Conservation (phyloP, 768 basidiomycete species). For the Suillus discolor region DNA sequence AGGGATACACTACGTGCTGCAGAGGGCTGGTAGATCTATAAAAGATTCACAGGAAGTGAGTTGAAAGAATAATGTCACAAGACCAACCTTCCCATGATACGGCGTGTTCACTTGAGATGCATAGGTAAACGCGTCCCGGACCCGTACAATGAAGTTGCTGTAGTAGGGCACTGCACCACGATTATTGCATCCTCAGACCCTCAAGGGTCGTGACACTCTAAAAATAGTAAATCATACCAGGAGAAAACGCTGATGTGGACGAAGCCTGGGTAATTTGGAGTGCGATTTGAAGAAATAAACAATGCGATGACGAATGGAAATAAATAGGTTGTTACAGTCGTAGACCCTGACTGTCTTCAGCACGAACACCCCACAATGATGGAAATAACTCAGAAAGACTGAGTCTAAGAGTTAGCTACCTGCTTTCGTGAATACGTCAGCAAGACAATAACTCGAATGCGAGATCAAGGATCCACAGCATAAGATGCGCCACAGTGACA, state of each 20-base stretch:
- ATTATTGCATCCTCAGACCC: neutral
- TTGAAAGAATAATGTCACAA: neutral
- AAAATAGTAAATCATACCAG: neutral
- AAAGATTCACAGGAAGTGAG: neutral
- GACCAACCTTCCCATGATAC: neutral
- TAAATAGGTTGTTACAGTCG: neutral
- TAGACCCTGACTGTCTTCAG: neutral
- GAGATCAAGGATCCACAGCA: neutral
- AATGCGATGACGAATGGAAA: neutral
- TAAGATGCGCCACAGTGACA: neutral
- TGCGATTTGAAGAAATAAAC: neutral
- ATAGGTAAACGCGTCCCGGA: neutral
- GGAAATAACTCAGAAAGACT: no score
- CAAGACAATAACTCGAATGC: no score
- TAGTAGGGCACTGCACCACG: conserved; percentile 1
- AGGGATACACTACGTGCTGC: neutral
- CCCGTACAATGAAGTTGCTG: neutral
- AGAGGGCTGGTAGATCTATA: conserved; percentile 1
- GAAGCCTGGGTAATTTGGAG: neutral
- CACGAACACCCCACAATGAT: neutral
- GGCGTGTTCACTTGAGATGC: neutral
- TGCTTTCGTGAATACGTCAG: no score
- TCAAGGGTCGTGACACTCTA: neutral
- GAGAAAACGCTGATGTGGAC: neutral
- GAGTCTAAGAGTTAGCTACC: no score